phyloP scores from a whole-genome alignment of 192 early-diverging fungal genomes.

The Umbelopsis sp. region DNA sequence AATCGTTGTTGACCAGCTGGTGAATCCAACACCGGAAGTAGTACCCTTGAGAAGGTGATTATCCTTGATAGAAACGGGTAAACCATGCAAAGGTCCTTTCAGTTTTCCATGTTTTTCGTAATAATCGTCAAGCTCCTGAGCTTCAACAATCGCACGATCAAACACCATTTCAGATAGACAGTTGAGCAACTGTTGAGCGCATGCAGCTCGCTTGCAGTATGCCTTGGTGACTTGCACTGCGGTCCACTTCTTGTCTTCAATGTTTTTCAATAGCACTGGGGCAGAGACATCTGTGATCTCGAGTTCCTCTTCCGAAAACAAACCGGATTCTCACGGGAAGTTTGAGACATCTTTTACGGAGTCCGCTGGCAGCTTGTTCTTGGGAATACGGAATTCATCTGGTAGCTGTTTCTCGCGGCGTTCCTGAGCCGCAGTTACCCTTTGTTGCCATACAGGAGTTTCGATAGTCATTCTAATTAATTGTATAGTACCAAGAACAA shows the following conservation, averaged over 20 bases:
- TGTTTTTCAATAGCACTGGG: background rate
- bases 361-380: background rate
- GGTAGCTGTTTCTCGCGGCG: conserved; percentile 2
- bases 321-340: background rate
- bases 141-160: background rate
- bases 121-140: background rate
- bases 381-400: conserved; percentile 10
- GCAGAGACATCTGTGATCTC: background rate
- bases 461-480: background rate
- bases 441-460: background rate
- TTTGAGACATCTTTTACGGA: conserved; percentile 3
- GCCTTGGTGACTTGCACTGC: background rate
- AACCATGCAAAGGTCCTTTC: conserved; percentile 2
- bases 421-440: background rate
- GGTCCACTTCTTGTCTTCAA: conserved; percentile 8
- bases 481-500: no score
- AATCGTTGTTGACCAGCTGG: background rate
- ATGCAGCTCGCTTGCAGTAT: background rate
- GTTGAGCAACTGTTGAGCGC: background rate
- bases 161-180: conserved; percentile 6
- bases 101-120: background rate
- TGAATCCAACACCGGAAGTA: background rate
- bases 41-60: conserved; percentile 4
- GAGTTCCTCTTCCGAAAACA: background rate
- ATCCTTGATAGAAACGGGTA: conserved; percentile 8